phyloP scores from a whole-genome alignment of 306 rosid species.

The Quercus rubra region DNA sequence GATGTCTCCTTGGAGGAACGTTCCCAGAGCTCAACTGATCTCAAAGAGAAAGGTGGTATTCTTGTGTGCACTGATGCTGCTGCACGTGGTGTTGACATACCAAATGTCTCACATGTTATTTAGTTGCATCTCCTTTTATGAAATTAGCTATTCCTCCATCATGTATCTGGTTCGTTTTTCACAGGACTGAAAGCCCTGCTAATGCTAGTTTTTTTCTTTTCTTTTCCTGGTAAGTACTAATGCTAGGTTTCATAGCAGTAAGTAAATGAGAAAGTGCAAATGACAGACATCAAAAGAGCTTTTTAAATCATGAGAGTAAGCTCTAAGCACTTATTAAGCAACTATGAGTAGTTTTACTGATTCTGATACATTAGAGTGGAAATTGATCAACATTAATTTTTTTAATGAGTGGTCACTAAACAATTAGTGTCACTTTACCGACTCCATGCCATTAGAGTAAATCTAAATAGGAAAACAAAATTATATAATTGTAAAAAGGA shows the following conservation, averaged over 20 bases:
- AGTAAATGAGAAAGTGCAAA: background rate
- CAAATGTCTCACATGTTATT: conserved; percentile 81
- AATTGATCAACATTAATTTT: background rate
- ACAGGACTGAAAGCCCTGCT: background rate
- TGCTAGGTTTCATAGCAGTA: background rate
- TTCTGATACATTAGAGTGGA: background rate
- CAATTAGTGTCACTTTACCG: background rate
- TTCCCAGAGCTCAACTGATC: conserved; percentile 60
- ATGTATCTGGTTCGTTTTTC: background rate
- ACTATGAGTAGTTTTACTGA: background rate
- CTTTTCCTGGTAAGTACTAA: background rate
- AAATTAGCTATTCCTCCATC: background rate
- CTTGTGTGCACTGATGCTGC: conserved; percentile 97
- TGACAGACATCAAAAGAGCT: background rate
- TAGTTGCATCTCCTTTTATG: conserved; percentile 52
- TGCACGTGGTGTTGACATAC: conserved; percentile 90
- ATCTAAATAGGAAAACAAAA: background rate
- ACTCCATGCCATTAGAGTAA: background rate
- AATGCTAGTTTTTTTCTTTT: background rate
- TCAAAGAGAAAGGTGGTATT: conserved; percentile 79
- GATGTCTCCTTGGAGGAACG: conserved; percentile 83
- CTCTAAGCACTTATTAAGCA: background rate
- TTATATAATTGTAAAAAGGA: background rate
- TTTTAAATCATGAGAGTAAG: background rate
- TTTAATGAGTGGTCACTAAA: background rate